These are phyloP conservation scores for Meyerozyma guilliermondii DNA, from an alignment of 1,139 yeast species.

Conservation along the genomic window DNA sequence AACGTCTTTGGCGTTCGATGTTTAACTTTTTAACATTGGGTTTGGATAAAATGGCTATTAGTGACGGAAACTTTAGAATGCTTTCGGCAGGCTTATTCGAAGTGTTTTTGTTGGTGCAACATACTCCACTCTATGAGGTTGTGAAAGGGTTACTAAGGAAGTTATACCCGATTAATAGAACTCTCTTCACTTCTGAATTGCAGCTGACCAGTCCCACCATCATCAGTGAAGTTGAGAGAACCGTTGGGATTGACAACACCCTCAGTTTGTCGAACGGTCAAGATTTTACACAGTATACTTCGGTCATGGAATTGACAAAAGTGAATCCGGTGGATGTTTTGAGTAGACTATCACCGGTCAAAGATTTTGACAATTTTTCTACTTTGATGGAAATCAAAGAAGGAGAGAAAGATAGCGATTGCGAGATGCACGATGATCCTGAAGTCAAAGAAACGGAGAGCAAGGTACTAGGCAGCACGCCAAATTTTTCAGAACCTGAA, in stretches of 20 bases:
- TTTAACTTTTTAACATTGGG: slow-evolving; percentile 24
- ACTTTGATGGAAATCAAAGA: neutral
- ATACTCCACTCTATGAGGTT: slow-evolving; percentile 23
- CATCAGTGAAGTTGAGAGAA: slow-evolving; percentile 28
- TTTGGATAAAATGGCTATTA: slow-evolving; percentile 28
- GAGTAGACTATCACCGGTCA: slow-evolving; percentile 25
- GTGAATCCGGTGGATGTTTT: slow-evolving; percentile 15
- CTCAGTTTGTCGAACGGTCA: slow-evolving; percentile 11
- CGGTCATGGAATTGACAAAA: slow-evolving; percentile 26
- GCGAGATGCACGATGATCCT: slow-evolving; percentile 6
- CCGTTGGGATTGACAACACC: slow-evolving; percentile 30
- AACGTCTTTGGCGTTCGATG: slow-evolving; percentile 24
- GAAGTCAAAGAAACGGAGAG: slow-evolving; percentile 2
- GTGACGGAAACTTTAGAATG: slow-evolving; percentile 27
- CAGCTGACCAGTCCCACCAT: slow-evolving; percentile 20
- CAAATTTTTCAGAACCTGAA: neutral
- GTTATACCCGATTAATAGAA: slow-evolving; percentile 27
- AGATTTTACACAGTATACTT: slow-evolving; percentile 13
- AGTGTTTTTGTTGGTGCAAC: slow-evolving; percentile 28
- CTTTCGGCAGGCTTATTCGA: slow-evolving; percentile 26
- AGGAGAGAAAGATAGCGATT: slow-evolving; percentile 3
- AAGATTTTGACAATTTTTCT: slow-evolving; percentile 9
- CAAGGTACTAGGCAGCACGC: neutral
- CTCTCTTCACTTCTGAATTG: slow-evolving; percentile 23
- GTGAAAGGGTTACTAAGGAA: slow-evolving; percentile 23